Base-by-base conservation (phyloP, 257 asterid species). In the Gentiana straminea region DNA sequence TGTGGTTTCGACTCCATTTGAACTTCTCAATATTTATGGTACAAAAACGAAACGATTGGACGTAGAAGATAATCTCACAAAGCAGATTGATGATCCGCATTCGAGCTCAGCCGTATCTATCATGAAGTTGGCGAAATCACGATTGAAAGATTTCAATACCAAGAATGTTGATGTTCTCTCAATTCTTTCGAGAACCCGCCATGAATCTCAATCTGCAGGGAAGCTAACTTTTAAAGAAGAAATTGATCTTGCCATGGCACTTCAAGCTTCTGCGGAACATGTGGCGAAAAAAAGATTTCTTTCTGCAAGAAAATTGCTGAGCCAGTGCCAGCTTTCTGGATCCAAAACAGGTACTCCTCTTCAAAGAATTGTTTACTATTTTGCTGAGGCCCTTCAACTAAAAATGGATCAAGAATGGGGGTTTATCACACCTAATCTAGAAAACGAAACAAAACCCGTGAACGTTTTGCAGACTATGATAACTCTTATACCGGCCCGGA, bases 191-290 rank as follows among this genome's bases (percentile, higher is more conserved):
- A 1, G 6, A 34, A 35, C 24, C 49, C 60, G 2, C 24, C 4
- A 12, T 8, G 37, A 7, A 12, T 32, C 49, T 45, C 54, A 51
- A 33, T 38, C 63, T 48, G 24, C 24, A 24, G 72, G 70, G 53
- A 73, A 57, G 6, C 64, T 24, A 24, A 24, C 73, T 0, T 44
- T 49, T 12, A 66, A 75, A 32, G 79, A 69, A 41, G 47, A 33
- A 39, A 62, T 65, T 60, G 79, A 67, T 32, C 72, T 79, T 4
- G 51, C 67, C 2, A 80, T 84, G 7, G 67, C 79, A 36, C 65
- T 68, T 13, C 49, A 48, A 54, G 77, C 73, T 2, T 73, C 79
- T 9, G 82, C 78, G 7, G 86, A 82, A 65, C 74, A 70, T 35
- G 66, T 82, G 8, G 67, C 73, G 4, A 62, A 48, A 41, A 55